phyloP scores from a whole-genome alignment of 345 rosid species.

The Gossypioides kirkii region DNA sequence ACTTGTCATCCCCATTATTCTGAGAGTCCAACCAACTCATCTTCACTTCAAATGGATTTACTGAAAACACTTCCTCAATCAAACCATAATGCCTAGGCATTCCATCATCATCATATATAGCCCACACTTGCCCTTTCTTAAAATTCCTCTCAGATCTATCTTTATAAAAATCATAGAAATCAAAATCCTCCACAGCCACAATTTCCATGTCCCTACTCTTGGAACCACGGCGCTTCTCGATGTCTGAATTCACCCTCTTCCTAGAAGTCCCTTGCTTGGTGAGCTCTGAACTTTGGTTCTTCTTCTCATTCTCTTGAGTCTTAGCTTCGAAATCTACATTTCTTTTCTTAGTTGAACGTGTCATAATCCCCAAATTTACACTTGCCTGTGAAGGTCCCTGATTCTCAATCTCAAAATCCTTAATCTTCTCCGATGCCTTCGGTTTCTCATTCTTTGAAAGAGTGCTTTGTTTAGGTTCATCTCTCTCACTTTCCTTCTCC shows the following conservation, averaged over 20 bases:
- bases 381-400: constrained; percentile 20
- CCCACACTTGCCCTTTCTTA: constrained; percentile 88
- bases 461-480: constrained; percentile 9
- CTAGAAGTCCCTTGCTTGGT: constrained; percentile 17
- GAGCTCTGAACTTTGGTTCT: constrained; percentile 22
- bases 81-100: constrained; percentile 78
- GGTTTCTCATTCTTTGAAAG: constrained; percentile 24
- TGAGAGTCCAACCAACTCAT: constrained; percentile 66
- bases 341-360: constrained; percentile 16
- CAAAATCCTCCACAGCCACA: constrained; percentile 42
- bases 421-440: constrained; percentile 22
- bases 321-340: constrained; percentile 23
- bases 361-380: neutral
- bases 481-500: constrained; percentile 19
- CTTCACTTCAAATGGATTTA: constrained; percentile 66
- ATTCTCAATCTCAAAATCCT: constrained; percentile 15
- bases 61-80: constrained; percentile 63
- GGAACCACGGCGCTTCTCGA: constrained; percentile 18
- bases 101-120: constrained; percentile 52
- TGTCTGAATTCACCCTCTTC: constrained; percentile 16
- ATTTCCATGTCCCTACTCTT: constrained; percentile 24
- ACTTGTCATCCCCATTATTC: constrained; percentile 38
- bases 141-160: constrained; percentile 55
- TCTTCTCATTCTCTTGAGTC: constrained; percentile 24
- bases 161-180: constrained; percentile 56